These are phyloP conservation scores for Ophiostoma quercus DNA, from an alignment of 2,329 filamentous ascomycete genomes.

Conservation along the genomic window DNA sequence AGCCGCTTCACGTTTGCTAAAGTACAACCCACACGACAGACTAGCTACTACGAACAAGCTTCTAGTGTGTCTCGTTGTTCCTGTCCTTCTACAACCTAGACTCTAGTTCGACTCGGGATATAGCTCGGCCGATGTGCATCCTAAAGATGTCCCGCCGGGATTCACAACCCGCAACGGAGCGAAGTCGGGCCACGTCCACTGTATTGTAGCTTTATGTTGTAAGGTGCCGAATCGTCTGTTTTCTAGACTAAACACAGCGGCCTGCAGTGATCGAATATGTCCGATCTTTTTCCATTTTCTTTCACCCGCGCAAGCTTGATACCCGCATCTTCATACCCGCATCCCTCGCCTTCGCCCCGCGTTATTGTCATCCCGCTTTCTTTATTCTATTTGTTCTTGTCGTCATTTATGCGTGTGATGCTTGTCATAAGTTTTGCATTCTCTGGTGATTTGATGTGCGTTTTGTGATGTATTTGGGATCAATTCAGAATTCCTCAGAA, in stretches of 20 bases:
- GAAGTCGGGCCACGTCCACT: constrained; percentile 5
- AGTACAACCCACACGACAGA: background rate
- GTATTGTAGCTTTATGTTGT: background rate
- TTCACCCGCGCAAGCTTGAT: background rate
- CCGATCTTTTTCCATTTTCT: constrained; percentile 2
- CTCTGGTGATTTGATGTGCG: background rate
- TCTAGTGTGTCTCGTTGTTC: background rate
- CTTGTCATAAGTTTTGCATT: background rate
- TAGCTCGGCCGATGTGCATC: constrained; percentile 13
- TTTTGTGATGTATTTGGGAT: background rate
- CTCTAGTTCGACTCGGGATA: background rate
- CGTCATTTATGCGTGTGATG: background rate
- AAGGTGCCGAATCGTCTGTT: background rate
- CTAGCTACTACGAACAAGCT: background rate
- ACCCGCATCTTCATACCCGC: background rate
- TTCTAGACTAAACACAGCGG: background rate
- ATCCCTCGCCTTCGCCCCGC: constrained; percentile 1
- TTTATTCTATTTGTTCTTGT: background rate
- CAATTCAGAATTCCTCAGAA: background rate
- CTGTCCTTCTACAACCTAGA: background rate
- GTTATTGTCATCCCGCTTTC: constrained; percentile 9
- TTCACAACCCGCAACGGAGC: background rate
- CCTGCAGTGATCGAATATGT: background rate
- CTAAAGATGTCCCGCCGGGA: constrained; percentile 11
- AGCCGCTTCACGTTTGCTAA: background rate